Base-by-base conservation (phyloP, 305 asterid species). In the Solanum chacoense region DNA sequence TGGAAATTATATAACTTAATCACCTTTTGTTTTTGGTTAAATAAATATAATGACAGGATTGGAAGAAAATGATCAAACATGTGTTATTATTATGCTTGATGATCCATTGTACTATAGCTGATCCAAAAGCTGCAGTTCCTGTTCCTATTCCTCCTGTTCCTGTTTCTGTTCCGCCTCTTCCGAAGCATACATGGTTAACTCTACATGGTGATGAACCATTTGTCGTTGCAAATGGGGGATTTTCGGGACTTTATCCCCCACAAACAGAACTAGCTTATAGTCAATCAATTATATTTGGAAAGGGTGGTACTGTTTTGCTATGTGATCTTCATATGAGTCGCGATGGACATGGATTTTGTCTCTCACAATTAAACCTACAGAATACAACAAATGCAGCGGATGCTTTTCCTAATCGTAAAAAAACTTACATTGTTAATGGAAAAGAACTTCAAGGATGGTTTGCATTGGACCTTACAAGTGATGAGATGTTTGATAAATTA, bases 141-240 rank as follows among this genome's bases (percentile, higher is more conserved):
- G 38, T 79, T 72, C 71, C 90, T 87, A 22, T 55, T 55, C 67
- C 67, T 55, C 67, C 67, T 55, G 77, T 69, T 88, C 84, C 37
- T 28, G 38, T 79, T 72, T 69, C 37, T 28, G 38, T 79, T 72
- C 74, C 90, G 65, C 87, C 74, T 7, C 92, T 86, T 67, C 91
- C 92, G 77, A 91, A 63, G 79, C 89, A 74, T 89, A 94, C 86
- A 92, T 94, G 96, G 96, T 89, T 91, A 93, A 95, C 98, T 59
- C 93, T 95, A 36, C 90, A 86, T 84, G 98, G 99, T 32, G 90
- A 88, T 38, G 91, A 89, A 7, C 99, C 99, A 26, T 78, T 94
- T 77, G 96, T 94, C 7, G 89, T 96, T 73, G 98, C 98, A 32
- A 90, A 94, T 69, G 98, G 98, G 80, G 97, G 98, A 88, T 92